A percentile compares a stretch with the other conserved stretches of the same genome.
These are phyloP conservation scores for Corchorus capsularis DNA, from an alignment of 345 rosid genomes.

Conservation along the genomic window DNA sequence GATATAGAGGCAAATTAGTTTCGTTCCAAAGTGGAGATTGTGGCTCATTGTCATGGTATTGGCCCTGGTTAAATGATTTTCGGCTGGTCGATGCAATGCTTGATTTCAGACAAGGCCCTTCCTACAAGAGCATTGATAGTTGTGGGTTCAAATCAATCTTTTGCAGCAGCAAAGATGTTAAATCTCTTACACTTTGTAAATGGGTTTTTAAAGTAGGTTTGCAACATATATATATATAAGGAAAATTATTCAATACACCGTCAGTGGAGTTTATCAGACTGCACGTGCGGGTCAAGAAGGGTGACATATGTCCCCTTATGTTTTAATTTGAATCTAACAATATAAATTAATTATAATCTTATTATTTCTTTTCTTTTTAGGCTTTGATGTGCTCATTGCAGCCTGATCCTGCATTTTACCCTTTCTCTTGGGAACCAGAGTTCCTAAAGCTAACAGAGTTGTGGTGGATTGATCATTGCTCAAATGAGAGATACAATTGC, in stretches of 20 bases:
- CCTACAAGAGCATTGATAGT: slow-evolving; percentile 20
- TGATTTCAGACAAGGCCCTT: slow-evolving; percentile 44
- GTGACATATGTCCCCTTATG: no score
- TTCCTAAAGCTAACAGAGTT: slow-evolving; percentile 56
- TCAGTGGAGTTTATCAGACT: no score
- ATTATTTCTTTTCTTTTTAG: slow-evolving; percentile 31
- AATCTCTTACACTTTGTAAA: slow-evolving; percentile 51
- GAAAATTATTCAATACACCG: no score
- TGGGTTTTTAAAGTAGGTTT: slow-evolving; percentile 62
- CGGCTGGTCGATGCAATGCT: neutral
- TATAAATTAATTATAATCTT: no score
- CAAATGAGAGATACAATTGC: slow-evolving; percentile 35
- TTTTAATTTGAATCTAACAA: no score
- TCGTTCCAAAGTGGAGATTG: neutral
- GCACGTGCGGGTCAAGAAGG: no score
- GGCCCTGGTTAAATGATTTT: no score
- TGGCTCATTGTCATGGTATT: neutral
- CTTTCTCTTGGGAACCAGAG: slow-evolving; percentile 39
- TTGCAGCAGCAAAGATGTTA: slow-evolving; percentile 45
- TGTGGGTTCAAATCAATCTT: slow-evolving; percentile 34
- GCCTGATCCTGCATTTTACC: slow-evolving; percentile 20
- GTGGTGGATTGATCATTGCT: slow-evolving; percentile 56
- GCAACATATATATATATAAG: no score
- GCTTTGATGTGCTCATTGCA: slow-evolving; percentile 40
- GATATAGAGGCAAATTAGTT: neutral